phyloP scores from a whole-genome alignment of 306 rosid species.

The Cotoneaster glaucophyllus region DNA sequence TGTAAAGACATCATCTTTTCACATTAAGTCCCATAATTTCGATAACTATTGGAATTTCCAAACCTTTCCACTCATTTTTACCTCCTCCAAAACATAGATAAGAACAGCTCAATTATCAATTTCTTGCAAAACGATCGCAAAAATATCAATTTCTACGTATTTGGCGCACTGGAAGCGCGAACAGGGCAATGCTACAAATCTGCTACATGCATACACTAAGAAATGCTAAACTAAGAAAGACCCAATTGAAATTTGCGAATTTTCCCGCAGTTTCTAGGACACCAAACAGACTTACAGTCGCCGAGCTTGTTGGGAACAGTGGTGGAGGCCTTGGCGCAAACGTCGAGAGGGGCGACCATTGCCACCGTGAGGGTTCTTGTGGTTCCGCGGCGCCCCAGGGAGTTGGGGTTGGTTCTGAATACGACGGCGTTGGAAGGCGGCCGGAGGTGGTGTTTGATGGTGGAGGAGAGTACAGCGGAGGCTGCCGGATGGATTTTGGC shows the following conservation, averaged over 20 bases:
- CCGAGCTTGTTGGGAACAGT: slow-evolving; percentile 61
- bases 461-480: slow-evolving; percentile 43
- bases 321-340: slow-evolving; percentile 64
- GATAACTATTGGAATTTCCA: neutral
- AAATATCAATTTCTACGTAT: neutral
- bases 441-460: slow-evolving; percentile 38
- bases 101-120: neutral
- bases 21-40: neutral
- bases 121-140: neutral
- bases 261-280: neutral
- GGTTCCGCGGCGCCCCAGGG: slow-evolving; percentile 2
- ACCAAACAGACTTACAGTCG: slow-evolving; percentile 46
- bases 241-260: neutral
- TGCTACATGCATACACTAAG: neutral
- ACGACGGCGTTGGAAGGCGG: slow-evolving; percentile 25
- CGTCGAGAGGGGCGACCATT: slow-evolving; percentile 61
- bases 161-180: neutral
- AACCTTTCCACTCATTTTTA: neutral
- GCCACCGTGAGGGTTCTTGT: slow-evolving; percentile 37
- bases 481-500: slow-evolving; percentile 54
- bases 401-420: slow-evolving; percentile 12
- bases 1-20: neutral
- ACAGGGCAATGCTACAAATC: neutral
- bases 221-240: neutral
- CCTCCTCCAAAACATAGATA: neutral